Conservation (phyloP, 768 basidiomycete species). For the Rubroboletus pulcherrimus region DNA sequence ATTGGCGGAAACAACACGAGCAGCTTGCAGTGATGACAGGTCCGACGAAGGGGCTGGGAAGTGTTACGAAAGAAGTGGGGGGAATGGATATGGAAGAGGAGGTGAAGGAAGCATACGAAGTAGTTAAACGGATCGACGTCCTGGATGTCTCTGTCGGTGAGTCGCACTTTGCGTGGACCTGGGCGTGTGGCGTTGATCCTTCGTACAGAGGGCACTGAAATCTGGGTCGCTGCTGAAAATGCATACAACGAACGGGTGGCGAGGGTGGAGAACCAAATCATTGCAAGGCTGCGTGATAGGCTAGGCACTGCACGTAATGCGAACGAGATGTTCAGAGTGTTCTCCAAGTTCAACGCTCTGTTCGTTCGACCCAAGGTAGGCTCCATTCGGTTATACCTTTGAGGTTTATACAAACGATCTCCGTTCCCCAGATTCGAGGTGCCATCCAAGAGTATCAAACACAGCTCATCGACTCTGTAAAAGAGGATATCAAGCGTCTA, state of each 20-base stretch:
- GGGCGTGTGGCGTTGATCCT: neutral
- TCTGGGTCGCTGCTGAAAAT: slow-evolving; percentile 96
- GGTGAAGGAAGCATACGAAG: slow-evolving; percentile 93
- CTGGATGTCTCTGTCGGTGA: slow-evolving; percentile 88
- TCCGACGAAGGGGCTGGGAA: slow-evolving; percentile 80
- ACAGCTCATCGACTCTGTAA: slow-evolving; percentile 96
- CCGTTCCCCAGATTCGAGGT: slow-evolving; percentile 70
- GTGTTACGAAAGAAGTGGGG: slow-evolving; percentile 70
- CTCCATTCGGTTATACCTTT: neutral
- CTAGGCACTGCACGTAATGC: slow-evolving; percentile 95
- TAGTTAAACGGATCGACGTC: slow-evolving; percentile 95
- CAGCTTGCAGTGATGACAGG: slow-evolving; percentile 97
- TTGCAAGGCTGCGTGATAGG: slow-evolving; percentile 85
- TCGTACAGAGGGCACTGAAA: slow-evolving; percentile 84
- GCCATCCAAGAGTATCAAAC: slow-evolving; percentile 99
- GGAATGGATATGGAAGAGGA: slow-evolving; percentile 99
- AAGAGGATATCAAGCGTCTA: slow-evolving; percentile 93
- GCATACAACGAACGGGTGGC: slow-evolving; percentile 98
- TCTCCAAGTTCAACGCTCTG: slow-evolving; percentile 96
- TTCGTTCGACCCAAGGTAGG: slow-evolving; percentile 93
- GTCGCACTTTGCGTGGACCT: slow-evolving; percentile 21
- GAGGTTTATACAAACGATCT: neutral
- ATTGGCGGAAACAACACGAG: slow-evolving; percentile 96
- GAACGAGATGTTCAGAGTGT: slow-evolving; percentile 99
- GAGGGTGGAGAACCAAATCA: slow-evolving; percentile 97